These are phyloP conservation scores for Fusarium humuli DNA, from an alignment of 2,329 filamentous ascomycete species.

Conservation along the genomic window DNA sequence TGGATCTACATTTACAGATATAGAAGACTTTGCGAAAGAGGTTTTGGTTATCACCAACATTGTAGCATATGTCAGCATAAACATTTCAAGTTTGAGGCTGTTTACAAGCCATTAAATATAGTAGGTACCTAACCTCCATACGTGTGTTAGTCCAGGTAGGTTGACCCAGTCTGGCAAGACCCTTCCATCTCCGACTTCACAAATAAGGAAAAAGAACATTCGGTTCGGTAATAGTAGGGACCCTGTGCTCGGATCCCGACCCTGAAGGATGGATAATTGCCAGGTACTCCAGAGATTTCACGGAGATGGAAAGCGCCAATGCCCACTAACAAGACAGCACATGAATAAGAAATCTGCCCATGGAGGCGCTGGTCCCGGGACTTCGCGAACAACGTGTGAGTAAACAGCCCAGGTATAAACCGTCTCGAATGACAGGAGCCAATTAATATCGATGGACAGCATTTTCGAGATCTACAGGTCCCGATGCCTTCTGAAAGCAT, in stretches of 20 bases:
- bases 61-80: not conserved
- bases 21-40: not conserved
- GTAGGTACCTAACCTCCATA: not conserved
- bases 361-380: slow-evolving; percentile 44
- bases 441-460: slow-evolving; percentile 15
- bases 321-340: slow-evolving; percentile 40
- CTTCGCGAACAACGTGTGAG: slow-evolving; percentile 44
- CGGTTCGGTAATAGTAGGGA: slow-evolving; percentile 22
- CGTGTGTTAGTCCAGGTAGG: not conserved
- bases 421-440: slow-evolving; percentile 30
- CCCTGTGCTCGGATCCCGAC: slow-evolving; percentile 15
- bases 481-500: not conserved
- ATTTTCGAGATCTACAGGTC: slow-evolving; percentile 35
- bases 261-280: slow-evolving; percentile 15
- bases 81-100: not conserved
- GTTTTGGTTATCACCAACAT: not conserved
- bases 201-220: slow-evolving; percentile 15
- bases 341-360: slow-evolving; percentile 45
- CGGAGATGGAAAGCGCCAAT: slow-evolving; percentile 36
- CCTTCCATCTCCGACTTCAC: not conserved
- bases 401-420: slow-evolving; percentile 28
- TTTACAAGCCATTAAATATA: not conserved
- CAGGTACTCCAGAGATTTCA: slow-evolving; percentile 38
- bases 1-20: not conserved
- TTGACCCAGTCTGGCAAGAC: not conserved